A percentile compares a stretch with the other conserved stretches of the same genome.
Conservation (phyloP, 2,329 filamentous ascomycete genomes). For the Paracamarosporium sp. region DNA sequence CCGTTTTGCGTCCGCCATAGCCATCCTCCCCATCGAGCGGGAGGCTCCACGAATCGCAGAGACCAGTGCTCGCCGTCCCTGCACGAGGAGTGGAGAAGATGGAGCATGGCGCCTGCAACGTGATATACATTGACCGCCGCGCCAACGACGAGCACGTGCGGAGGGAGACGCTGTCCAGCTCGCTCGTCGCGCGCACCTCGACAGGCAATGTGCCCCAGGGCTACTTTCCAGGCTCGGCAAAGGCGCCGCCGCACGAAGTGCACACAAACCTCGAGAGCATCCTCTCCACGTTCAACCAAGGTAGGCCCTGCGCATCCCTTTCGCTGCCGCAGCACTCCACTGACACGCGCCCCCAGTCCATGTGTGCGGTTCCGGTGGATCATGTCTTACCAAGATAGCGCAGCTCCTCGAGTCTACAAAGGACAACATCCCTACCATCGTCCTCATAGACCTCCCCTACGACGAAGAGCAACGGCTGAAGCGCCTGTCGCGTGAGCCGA, state of each 20-base stretch:
- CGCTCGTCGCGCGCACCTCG: conserved; percentile 39
- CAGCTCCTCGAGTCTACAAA: conserved; percentile 42
- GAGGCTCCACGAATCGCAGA: conserved; percentile 32
- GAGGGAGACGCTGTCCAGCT: conserved; percentile 43
- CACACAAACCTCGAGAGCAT: conserved; percentile 49
- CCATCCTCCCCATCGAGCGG: conserved; percentile 35
- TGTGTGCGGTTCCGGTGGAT: conserved; percentile 47
- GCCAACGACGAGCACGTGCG: conserved; percentile 49
- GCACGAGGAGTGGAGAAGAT: conserved; percentile 43
- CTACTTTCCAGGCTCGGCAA: conserved; percentile 42
- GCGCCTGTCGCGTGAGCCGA: conserved; percentile 49
- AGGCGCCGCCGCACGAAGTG: conserved; percentile 41
- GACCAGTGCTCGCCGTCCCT: conserved; percentile 40
- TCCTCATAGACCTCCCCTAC: conserved; percentile 52
- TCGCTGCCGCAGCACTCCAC: neutral
- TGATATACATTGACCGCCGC: conserved; percentile 53
- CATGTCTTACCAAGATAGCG: conserved; percentile 46
- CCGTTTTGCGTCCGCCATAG: conserved; percentile 28
- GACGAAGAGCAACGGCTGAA: conserved; percentile 50
- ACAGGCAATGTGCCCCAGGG: conserved; percentile 41
- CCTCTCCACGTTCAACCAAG: conserved; percentile 50
- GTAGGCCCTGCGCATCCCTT: conserved; percentile 26
- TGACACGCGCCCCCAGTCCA: conserved; percentile 40
- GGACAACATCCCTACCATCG: conserved; percentile 45
- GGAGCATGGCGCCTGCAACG: conserved; percentile 54